phyloP scores from a whole-genome alignment of 2,329 filamentous ascomycete genomes.

The Colletotrichum sp. region DNA sequence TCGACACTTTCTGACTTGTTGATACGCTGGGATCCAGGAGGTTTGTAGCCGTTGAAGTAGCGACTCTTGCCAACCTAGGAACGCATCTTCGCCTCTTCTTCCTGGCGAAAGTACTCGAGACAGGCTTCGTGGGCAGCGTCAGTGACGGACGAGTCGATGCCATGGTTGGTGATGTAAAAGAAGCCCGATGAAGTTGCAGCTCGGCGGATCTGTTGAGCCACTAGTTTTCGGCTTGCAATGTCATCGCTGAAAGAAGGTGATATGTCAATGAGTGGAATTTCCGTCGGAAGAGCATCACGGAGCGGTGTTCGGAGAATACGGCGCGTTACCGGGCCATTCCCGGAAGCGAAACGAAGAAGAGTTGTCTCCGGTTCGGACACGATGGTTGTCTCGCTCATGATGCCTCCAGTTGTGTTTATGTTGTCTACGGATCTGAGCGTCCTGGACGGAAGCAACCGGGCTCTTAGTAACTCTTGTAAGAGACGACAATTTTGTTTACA shows the following conservation, averaged over 20 bases:
- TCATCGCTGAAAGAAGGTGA: conserved; percentile 41
- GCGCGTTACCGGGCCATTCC: conserved; percentile 40
- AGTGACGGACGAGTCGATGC: conserved; percentile 39
- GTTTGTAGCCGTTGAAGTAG: conserved; percentile 54
- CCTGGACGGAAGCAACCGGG: not conserved
- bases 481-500: not conserved
- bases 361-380: conserved; percentile 23
- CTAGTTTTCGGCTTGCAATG: conserved; percentile 36
- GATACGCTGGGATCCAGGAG: conserved; percentile 46
- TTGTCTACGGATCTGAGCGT: not conserved
- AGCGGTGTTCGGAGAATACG: conserved; percentile 38
- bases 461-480: not conserved
- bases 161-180: conserved; percentile 60
- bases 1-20: conserved; percentile 56
- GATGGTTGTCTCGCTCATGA: not conserved
- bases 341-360: conserved; percentile 38
- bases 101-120: conserved; percentile 54
- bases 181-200: conserved; percentile 58
- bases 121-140: conserved; percentile 35
- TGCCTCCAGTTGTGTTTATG: not conserved
- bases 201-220: conserved; percentile 45
- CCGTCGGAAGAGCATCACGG: conserved; percentile 39
- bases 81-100: conserved; percentile 45
- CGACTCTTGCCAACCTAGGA: conserved; percentile 39
- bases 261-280: conserved; percentile 62